Base-by-base conservation (phyloP, 345 rosid species). In the Citrus glauca region DNA sequence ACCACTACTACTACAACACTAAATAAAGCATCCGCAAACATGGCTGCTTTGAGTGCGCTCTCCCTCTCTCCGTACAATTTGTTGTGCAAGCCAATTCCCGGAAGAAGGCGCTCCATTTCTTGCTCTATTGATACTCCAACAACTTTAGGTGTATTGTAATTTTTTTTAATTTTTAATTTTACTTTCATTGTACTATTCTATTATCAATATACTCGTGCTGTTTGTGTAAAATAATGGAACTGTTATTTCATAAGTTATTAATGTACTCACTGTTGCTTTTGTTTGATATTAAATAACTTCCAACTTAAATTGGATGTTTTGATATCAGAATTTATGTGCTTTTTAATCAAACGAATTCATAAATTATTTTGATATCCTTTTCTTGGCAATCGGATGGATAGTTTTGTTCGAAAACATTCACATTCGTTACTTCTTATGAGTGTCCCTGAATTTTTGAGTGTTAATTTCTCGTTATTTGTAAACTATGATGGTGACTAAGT, bases 1-100 rank as follows among this genome's bases (percentile, higher is more conserved):
- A 7, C 37, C 80, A 73, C 78, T 84, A 67, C 78, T 28, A 28
- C 28, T 28, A 73, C 33, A 37, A 67, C 78, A 38, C 84, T 82
- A 66, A 71, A 9, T 60, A 38, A 27, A 42, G 35, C 73, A 16
- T 66, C 85, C 0, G 80, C 77, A 1, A 84, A 77, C 77, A 92
- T 92, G 98, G 90, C 92, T 0, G 88, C 92, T 59, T 84, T 88
- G n/a, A 82, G 84, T 78, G 90, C 95, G 72, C 66, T 89, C 20
- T 85, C 93, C 0, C 84, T 69, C 40, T 88, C 75, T 69, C 91
- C 96, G 10, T 82, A 86, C 86, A 57, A 64, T 61, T 74, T 85
- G 81, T 66, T 75, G 8, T 85, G 81, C 82, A 85, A 81, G 20
- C 80, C 77, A 16, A 75, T 32, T 45, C 81, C 48, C 4, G 37